These are phyloP conservation scores for Tardiomyces depauwii DNA, from an alignment of 1,139 yeast species.

Conservation along the genomic window DNA sequence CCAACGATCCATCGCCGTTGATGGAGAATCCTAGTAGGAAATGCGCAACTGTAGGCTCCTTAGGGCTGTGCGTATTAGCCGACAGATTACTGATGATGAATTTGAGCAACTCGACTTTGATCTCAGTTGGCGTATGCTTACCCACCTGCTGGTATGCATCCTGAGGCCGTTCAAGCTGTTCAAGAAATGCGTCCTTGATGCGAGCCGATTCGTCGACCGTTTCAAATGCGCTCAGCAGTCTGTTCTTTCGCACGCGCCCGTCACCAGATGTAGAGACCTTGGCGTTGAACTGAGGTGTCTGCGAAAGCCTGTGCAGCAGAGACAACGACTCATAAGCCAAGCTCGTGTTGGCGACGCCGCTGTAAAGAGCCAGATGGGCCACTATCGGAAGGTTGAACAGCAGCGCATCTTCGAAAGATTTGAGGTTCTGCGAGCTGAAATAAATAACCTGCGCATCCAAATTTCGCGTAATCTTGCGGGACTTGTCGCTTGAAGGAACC, in stretches of 20 bases:
- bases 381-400: constrained; percentile 57
- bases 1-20: constrained; percentile 30
- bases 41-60: constrained; percentile 51
- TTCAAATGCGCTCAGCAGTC: constrained; percentile 61
- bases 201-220: constrained; percentile 59
- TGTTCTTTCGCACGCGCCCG: constrained; percentile 40
- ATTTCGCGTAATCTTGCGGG: constrained; percentile 1
- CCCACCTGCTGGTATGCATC: not conserved
- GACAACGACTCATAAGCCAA: constrained; percentile 45
- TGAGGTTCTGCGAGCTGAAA: constrained; percentile 50
- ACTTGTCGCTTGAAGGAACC: not conserved
- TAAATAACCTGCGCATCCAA: constrained; percentile 18
- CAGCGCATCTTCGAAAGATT: constrained; percentile 58
- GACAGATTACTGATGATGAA: constrained; percentile 45
- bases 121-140: constrained; percentile 10
- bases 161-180: constrained; percentile 44
- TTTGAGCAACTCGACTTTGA: constrained; percentile 49
- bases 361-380: constrained; percentile 59
- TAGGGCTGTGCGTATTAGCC: constrained; percentile 22
- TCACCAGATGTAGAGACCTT: constrained; percentile 24
- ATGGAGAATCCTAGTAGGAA: constrained; percentile 63
- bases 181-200: constrained; percentile 62
- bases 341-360: constrained; percentile 41
- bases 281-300: constrained; percentile 38
- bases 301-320: constrained; percentile 42